Conservation (phyloP, 2,329 filamentous ascomycete species). For the Xylariales sp. region DNA sequence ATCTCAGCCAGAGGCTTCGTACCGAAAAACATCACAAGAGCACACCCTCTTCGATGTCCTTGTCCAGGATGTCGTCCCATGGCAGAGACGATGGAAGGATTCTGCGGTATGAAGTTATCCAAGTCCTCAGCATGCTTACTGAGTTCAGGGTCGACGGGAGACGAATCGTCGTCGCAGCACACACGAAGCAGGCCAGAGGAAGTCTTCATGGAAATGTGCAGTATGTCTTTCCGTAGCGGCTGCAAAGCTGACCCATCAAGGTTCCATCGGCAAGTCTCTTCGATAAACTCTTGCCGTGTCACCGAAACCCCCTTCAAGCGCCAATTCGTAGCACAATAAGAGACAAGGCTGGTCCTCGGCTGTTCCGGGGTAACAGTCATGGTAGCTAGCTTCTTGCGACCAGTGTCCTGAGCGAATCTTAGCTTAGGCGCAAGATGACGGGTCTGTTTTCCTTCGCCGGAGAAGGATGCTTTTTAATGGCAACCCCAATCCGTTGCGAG, state of each 20-base stretch:
- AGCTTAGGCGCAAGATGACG: not conserved
- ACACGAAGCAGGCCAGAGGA: not conserved
- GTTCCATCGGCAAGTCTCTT: not conserved
- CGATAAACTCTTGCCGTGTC: not conserved
- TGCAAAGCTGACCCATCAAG: not conserved
- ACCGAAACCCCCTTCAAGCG: not conserved
- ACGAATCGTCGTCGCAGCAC: not conserved
- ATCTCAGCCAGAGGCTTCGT: not conserved
- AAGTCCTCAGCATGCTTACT: not conserved
- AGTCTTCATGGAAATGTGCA: not conserved
- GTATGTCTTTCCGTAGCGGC: not conserved
- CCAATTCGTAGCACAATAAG: slow-evolving; percentile 2
- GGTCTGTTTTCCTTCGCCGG: not conserved
- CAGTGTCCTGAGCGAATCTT: not conserved
- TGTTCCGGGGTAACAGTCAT: slow-evolving; percentile 3
- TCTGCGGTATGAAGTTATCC: not conserved
- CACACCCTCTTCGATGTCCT: not conserved
- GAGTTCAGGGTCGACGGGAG: not conserved
- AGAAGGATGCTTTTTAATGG: no score
- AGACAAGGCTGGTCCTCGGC: slow-evolving; percentile 2
- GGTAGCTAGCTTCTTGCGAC: not conserved
- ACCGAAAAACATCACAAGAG: not conserved
- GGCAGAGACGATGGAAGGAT: not conserved
- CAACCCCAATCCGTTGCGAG: no score
- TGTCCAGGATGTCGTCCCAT: not conserved